Conservation (phyloP, 495 filamentous ascomycete genomes). For the Recurvomyces mirabilis region DNA sequence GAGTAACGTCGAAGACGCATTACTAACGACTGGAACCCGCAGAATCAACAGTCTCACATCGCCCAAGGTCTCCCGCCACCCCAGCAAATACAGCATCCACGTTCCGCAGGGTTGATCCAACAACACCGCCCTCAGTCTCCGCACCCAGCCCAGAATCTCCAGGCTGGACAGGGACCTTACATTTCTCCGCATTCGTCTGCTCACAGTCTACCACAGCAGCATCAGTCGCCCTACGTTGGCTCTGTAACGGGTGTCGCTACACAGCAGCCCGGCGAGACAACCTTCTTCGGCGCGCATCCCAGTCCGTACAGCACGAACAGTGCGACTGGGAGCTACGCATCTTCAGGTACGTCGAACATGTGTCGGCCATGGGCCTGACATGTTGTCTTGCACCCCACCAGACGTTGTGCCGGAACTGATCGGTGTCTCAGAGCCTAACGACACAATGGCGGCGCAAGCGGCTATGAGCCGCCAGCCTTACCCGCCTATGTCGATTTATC, state of each 20-base stretch:
- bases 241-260: slow-evolving; percentile 25
- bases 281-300: slow-evolving; percentile 32
- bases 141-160: slow-evolving; percentile 26
- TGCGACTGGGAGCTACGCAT: slow-evolving; percentile 31
- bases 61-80: slow-evolving; percentile 31
- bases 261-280: slow-evolving; percentile 27
- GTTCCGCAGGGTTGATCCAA: slow-evolving; percentile 25
- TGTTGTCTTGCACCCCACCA: too few relatives aligned
- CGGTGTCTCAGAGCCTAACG: slow-evolving; percentile 54
- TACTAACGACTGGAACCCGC: slow-evolving; percentile 1
- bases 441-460: slow-evolving; percentile 80
- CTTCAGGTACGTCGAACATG: slow-evolving; percentile 32
- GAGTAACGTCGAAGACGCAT: neutral
- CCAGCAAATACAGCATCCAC: slow-evolving; percentile 30
- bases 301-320: slow-evolving; percentile 34
- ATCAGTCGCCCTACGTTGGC: slow-evolving; percentile 33
- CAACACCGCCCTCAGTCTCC: slow-evolving; percentile 33
- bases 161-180: slow-evolving; percentile 29
- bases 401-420: slow-evolving; percentile 15
- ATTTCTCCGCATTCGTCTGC: slow-evolving; percentile 31
- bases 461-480: slow-evolving; percentile 74
- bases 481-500: slow-evolving; percentile 69
- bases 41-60: slow-evolving; percentile 32
- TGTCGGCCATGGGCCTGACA: too few relatives aligned
- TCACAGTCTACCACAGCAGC: slow-evolving; percentile 26